phyloP scores from a whole-genome alignment of 768 basidiomycete genomes.

The Suillus luteus region DNA sequence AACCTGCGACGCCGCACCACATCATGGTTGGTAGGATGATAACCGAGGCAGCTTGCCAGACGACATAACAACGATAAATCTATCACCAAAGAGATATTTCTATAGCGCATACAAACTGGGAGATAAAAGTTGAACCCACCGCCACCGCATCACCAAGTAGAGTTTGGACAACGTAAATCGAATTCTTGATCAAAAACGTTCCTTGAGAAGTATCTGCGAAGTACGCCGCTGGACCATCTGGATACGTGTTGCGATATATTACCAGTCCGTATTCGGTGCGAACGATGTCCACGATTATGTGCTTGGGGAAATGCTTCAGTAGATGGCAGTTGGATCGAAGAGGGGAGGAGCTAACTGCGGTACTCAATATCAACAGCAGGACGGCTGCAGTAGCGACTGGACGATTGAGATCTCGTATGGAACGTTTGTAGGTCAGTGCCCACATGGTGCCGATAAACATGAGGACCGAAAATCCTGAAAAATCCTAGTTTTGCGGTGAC shows the following conservation, averaged over 20 bases:
- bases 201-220: constrained; percentile 17
- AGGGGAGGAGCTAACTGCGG: constrained; percentile 16
- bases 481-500: not conserved
- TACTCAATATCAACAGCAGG: constrained; percentile 25
- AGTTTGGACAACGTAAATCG: constrained; percentile 20
- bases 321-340: not conserved
- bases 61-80: constrained; percentile 21
- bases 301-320: constrained; percentile 8
- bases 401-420: constrained; percentile 11
- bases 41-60: constrained; percentile 17
- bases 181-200: constrained; percentile 27
- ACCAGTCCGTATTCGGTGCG: constrained; percentile 24
- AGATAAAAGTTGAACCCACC: not conserved
- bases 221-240: constrained; percentile 26
- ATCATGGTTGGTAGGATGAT: constrained; percentile 15
- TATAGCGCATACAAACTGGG: not conserved
- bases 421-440: not conserved
- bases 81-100: not conserved
- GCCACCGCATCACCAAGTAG: constrained; percentile 13
- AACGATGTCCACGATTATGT: constrained; percentile 18
- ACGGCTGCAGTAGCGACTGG: constrained; percentile 20
- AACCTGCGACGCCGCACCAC: constrained; percentile 14
- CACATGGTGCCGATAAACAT: not conserved
- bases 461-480: not conserved
- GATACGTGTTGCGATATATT: constrained; percentile 18